Percentiles rank a stretch among this genome's conserved stretches.
Evolutionary conservation across 176 grass and related monocot species (phyloP).

Genomic region (Aegilops sharonensis): DNA sequence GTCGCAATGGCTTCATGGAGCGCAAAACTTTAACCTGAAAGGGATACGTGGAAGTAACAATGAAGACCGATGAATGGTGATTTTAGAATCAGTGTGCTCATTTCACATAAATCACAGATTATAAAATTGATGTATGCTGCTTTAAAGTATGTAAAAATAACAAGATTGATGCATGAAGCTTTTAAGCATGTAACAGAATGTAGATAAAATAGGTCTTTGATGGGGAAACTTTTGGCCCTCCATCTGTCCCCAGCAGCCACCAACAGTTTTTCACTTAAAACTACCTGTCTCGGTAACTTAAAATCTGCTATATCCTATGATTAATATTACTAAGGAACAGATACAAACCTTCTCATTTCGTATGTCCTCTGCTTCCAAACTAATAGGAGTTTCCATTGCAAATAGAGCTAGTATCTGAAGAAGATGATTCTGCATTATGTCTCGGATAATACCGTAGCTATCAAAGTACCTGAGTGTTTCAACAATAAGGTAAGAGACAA

Average conservation of each 20-base stretch:
- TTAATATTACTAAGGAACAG: background rate
- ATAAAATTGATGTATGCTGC: background rate
- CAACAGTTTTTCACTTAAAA: background rate
- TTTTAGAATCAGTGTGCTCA: background rate
- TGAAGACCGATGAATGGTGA: background rate
- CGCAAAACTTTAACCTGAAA: constrained; percentile 87
- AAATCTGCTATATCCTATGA: background rate
- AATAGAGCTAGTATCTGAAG: constrained; percentile 94
- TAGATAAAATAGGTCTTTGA: background rate
- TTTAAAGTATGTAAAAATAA: background rate
- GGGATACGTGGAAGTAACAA: constrained; percentile 20
- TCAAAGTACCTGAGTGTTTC: constrained; percentile 77
- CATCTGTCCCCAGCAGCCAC: background rate
- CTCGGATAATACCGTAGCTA: constrained; percentile 90
- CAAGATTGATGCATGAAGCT: too few species aligned
- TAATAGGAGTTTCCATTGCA: constrained; percentile 95
- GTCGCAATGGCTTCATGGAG: constrained; percentile 83
- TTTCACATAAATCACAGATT: background rate
- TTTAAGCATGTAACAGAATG: background rate
- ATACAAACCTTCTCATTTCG: constrained; percentile 84
- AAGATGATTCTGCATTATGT: constrained; percentile 99
- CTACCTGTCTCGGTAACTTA: background rate
- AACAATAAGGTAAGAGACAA: constrained; percentile 34
- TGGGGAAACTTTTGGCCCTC: background rate
- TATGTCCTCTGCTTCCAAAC: constrained; percentile 96